A percentile compares a stretch with the other conserved stretches of the same genome.
These are phyloP conservation scores for Cryptosporidium ubiquitum DNA, from an alignment of 169 alveolate genomes.

Conservation along the genomic window DNA sequence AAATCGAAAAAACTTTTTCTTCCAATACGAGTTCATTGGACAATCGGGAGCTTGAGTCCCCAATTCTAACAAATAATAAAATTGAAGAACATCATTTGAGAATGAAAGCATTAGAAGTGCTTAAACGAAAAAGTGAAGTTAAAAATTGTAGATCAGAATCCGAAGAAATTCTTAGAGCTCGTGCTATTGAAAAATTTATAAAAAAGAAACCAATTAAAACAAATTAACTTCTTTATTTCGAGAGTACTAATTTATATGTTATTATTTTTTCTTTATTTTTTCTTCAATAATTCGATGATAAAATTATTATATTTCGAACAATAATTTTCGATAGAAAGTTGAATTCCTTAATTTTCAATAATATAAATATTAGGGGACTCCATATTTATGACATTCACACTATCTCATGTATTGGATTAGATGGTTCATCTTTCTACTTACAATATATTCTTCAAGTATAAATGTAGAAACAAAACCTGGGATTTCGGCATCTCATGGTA, in stretches of 20 bases:
- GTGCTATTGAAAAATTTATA: slow-evolving; percentile 51
- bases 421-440: slow-evolving; percentile 9
- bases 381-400: slow-evolving; percentile 1
- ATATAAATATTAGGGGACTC: neutral
- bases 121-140: slow-evolving; percentile 24
- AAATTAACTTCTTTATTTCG: neutral
- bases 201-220: slow-evolving; percentile 4
- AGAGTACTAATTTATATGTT: neutral
- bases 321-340: neutral
- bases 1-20: neutral
- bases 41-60: neutral
- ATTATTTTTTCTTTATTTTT: neutral
- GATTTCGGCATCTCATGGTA: slow-evolving; percentile 58
- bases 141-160: slow-evolving; percentile 30
- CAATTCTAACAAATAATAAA: neutral
- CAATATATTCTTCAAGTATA: neutral
- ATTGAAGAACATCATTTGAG: slow-evolving; percentile 25
- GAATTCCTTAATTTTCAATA: neutral
- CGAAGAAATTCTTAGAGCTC: slow-evolving; percentile 44
- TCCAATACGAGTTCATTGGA: neutral
- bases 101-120: slow-evolving; percentile 31
- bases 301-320: slow-evolving; percentile 13
- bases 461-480: slow-evolving; percentile 57
- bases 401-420: slow-evolving; percentile 31
- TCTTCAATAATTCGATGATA: slow-evolving; percentile 34